Base-by-base conservation (phyloP, 148 eudicot species). In the Vaccinium macrocarpon region DNA sequence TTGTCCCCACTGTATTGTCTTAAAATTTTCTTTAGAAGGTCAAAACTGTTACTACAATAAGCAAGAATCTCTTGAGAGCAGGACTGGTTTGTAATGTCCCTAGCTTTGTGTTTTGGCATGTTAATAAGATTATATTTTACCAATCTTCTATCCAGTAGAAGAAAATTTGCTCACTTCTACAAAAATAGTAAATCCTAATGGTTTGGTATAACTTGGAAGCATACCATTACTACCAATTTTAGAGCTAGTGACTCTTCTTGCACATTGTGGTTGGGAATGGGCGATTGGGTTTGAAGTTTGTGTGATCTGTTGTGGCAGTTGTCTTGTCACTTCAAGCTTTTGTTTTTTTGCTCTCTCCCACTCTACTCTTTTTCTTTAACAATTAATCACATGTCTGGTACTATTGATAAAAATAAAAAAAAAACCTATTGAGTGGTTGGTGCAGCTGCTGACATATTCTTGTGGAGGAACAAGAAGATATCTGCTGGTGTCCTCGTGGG, bases 401-500 rank as follows among this genome's bases (percentile, higher is more conserved):
- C 59, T 79, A 55, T 79, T 15, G n/a, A 52, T 13, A 7, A 62
- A 7, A 27, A 27, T n/a, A n/a, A n/a, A 21, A 12, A 62, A 25
- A 27, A 27, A 2, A 68, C 13, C 42, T 68, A 12, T 68, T 68
- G 38, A 27, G 32, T 64, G 2, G 56, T 88, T 85, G 68, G 38
- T 89, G 90, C 85, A 96, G 98, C 95, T 92, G 98, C 98, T 88
- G 98, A 96, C 88, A 88, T 96, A 19, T 89, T 94, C 80, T 83
- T 94, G 89, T 96, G 98, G 98, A 96, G 98, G 90, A 91, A 96
- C 94, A 96, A 94, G 91, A 96, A 96, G 93, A 88, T 93, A 77
- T 94, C 98, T 46, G 98, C 94, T 14, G 80, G 88, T 75, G 95
- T 92, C 14, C 91, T 96, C 48, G 95, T 88, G 85, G 88, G 90